Evolutionary conservation across 2,329 filamentous ascomycete genomes (phyloP), one percentile per base, ranked within the genome.

Genomic region (Alternaria atra): DNA sequence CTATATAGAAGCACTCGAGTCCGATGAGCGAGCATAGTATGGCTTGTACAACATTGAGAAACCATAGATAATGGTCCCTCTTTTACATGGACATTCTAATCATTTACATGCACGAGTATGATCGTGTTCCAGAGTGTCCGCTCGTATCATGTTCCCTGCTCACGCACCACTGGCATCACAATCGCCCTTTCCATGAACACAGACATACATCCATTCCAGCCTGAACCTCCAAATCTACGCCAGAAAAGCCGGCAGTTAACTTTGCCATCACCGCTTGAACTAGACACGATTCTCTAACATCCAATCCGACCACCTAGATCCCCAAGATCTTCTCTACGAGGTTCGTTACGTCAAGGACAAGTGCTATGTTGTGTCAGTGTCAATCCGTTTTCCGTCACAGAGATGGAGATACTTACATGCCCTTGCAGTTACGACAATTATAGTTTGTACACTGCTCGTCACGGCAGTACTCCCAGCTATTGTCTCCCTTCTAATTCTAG

Each of bases 1-100:
- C n/a, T 50, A 27, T 12, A 50, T 50, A 27, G 46, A 50, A 50
- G 46, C 20, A 50, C 37, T 37, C 13, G 46, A 35, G 46, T 35
- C 46, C 30, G 20, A 23, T 2, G 23, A 8, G 20, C 20, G 32
- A 8, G 17, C 46, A 37, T 50, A 20, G 13, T 20, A 50, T 50
- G 46, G 20, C 46, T 50, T 50, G 46, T 50, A 50, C 20, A 50
- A 50, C 1, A 50, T 35, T 25, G 13, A 34, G 46, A 37, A 17
- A 35, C 20, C 13, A 35, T 15, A 17, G 15, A 12, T 50, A 50
- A 50, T n/a, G 17, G 13, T n/a, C 34, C 30, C 27, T 13, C 23
- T 29, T 44, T 44, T 10, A 44, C 13, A 44, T 27, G 13, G 27
- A 44, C 13, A 0, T 10, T 10, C 23, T 39, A 8, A 9, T 4